These are phyloP conservation scores for Daldinia bambusicola DNA, from an alignment of 495 filamentous ascomycete genomes.

Conservation along the genomic window DNA sequence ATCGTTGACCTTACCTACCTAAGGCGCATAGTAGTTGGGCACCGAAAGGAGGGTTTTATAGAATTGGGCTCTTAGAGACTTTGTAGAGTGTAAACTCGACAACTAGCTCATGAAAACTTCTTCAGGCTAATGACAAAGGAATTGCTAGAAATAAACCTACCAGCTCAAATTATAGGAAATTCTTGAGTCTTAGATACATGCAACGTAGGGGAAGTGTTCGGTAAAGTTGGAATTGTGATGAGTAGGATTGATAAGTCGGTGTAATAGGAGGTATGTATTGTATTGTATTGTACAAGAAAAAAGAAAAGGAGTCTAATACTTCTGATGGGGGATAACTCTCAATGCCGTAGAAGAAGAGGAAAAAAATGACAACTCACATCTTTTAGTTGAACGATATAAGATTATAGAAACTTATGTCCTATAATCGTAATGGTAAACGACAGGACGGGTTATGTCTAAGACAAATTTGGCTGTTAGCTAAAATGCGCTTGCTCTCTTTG, in stretches of 20 bases:
- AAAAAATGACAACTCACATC: not conserved
- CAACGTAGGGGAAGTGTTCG: not conserved
- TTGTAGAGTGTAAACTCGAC: not conserved
- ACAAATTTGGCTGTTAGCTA: conserved; percentile 18
- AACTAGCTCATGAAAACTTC: not conserved
- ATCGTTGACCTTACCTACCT: not conserved
- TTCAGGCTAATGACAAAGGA: not conserved
- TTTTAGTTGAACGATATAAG: not conserved
- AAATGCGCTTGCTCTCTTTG: conserved; percentile 5
- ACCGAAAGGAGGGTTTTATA: not conserved
- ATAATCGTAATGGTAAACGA: not conserved
- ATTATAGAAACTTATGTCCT: not conserved
- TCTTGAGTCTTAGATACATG: not conserved
- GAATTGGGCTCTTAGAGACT: not conserved
- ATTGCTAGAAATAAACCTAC: not conserved
- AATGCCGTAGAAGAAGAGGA: not conserved
- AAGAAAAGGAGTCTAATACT: not conserved
- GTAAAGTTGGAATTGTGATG: not conserved
- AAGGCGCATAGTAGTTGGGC: not conserved
- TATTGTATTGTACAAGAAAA: not conserved
- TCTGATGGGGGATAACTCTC: not conserved
- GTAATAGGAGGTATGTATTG: not conserved
- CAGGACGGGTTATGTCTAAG: conserved; percentile 14
- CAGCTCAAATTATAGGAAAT: not conserved
- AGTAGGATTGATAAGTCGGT: conserved; percentile 1